These are phyloP conservation scores for Colletotrichum sp. DNA, from an alignment of 2,329 filamentous ascomycete genomes.

Conservation along the genomic window DNA sequence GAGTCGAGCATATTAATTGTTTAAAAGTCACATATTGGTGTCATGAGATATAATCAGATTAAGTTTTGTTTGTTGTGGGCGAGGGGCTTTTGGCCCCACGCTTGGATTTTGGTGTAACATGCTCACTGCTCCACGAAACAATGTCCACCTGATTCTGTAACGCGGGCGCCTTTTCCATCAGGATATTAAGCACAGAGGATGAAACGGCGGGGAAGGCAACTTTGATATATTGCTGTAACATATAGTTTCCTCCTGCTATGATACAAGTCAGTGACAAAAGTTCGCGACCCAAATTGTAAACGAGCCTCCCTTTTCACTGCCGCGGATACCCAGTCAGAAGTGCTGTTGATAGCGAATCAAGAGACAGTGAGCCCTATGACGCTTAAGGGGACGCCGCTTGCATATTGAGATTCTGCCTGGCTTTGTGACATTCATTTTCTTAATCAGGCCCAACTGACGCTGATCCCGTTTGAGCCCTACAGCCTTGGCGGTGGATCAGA, in stretches of 20 bases:
- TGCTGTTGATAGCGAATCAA: neutral
- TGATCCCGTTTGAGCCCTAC: neutral
- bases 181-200: fast-evolving
- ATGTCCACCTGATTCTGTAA: neutral
- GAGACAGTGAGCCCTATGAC: neutral
- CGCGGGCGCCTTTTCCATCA: neutral
- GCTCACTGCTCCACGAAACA: neutral
- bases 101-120: neutral
- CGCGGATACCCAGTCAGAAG: neutral
- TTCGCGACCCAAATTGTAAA: neutral
- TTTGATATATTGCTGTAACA: neutral
- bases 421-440: neutral
- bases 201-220: neutral
- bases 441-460: neutral
- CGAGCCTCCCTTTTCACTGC: neutral
- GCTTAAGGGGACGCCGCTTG: neutral
- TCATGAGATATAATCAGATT: neutral
- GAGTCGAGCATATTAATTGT: neutral
- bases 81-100: neutral
- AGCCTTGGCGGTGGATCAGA: neutral
- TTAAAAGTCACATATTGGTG: neutral
- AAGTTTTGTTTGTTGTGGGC: neutral
- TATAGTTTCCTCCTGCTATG: neutral
- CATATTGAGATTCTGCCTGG: neutral
- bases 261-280: neutral